A percentile compares a stretch with the other conserved stretches of the same genome.
Evolutionary conservation across 2,329 filamentous ascomycete genomes (phyloP).

Genomic region (Harringtonia lauricola): DNA sequence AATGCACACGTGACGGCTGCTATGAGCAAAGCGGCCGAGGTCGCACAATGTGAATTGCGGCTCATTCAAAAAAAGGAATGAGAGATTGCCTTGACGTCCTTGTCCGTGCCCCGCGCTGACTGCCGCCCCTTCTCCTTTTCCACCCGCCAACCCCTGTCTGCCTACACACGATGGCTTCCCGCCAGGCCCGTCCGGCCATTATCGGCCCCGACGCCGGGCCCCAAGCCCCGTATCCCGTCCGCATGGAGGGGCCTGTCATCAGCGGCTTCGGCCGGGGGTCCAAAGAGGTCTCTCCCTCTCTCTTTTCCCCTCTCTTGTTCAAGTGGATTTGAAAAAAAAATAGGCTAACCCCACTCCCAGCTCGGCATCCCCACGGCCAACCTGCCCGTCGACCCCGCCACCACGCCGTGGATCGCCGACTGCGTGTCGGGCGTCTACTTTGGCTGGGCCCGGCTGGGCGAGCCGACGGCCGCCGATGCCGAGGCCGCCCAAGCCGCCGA

Average conservation of each 20-base stretch:
- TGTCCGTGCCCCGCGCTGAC: too few species aligned
- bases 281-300: constrained; percentile 57
- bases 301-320: neutral
- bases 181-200: constrained; percentile 58
- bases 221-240: constrained; percentile 67
- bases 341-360: too few species aligned
- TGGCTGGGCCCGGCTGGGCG: constrained; percentile 70
- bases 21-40: too few species aligned
- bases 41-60: too few species aligned
- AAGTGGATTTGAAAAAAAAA: neutral
- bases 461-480: constrained; percentile 38
- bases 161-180: constrained; percentile 3
- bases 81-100: too few species aligned
- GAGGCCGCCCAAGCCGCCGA: constrained; percentile 10
- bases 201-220: constrained; percentile 67
- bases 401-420: constrained; percentile 48
- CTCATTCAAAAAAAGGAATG: too few species aligned
- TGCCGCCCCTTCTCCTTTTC: neutral
- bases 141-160: neutral
- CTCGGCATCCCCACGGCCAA: constrained; percentile 97
- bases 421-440: constrained; percentile 82
- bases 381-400: constrained; percentile 59
- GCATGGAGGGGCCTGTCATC: constrained; percentile 77
- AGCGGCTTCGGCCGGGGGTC: constrained; percentile 89
- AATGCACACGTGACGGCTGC: too few species aligned